Base-by-base conservation (phyloP, 345 rosid species). In the Acer negundo region DNA sequence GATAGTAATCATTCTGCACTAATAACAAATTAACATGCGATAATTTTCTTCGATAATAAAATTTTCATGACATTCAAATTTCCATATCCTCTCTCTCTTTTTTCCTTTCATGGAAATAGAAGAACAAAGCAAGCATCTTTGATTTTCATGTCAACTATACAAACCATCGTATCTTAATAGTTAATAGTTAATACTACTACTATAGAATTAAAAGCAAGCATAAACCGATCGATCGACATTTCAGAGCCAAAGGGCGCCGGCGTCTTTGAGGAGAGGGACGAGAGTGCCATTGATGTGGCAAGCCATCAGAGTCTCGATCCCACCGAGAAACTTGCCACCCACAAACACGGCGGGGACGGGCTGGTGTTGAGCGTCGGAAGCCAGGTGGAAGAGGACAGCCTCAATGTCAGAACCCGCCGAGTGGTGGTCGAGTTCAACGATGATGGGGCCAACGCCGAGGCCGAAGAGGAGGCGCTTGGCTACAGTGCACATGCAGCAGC, bases 231-330 rank as follows among this genome's bases (percentile, higher is more conserved):
- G 26, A 20, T 46, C 6, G 49, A 26, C 10, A 40, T 24, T 40
- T 89, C 84, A 93, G 70, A 93, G 99, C 99, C 98, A 95, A 67
- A 95, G 97, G n/a, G 98, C 99, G 20, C 99, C 99, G 66, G 97
- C 95, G 61, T 91, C 90, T 83, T 92, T 95, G 66, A 95, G 97
- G 65, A 94, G 93, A 67, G 98, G 98, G 19, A 95, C 91, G 47
- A 95, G 80, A 3, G 95, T 88, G 17, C 97, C 98, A 35, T 92
- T 93, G 74, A 94, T 95, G 80, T 95, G 99, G 62, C 93, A 89
- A 58, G 95, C 95, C 99, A 95, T 89, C 72, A 95, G 96, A 13
- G 89, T 86, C 82, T 95, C 98, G 76, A 95, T 83, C 19, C 97
- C 90, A 6, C 99, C 99, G 0, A 95, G 84, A 81, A 92, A 87